A percentile compares a stretch with the other conserved stretches of the same genome.
Evolutionary conservation across 805 yeast species (phyloP).

Genomic region (Candida verbasci): DNA sequence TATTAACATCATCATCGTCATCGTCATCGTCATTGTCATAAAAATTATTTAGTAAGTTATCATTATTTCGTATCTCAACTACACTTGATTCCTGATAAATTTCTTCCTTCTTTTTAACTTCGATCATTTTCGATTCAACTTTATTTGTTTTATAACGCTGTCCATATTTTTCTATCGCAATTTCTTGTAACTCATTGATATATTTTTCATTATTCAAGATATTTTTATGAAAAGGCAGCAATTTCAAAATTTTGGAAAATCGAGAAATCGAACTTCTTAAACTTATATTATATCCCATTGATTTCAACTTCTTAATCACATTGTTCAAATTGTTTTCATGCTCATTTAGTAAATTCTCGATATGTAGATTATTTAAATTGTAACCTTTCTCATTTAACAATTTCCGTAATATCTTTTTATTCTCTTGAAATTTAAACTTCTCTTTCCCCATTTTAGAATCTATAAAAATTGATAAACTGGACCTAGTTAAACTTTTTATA

Average conservation of each 20-base stretch:
- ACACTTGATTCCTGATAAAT: neutral
- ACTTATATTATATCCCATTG: constrained; percentile 2
- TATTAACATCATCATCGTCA: no score
- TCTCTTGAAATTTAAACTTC: neutral
- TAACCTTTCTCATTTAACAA: constrained; percentile 2
- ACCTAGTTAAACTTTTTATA: constrained; percentile 10
- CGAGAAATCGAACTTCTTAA: neutral
- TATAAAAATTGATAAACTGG: constrained; percentile 10
- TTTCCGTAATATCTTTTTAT: neutral
- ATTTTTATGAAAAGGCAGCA: neutral
- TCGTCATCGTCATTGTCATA: neutral
- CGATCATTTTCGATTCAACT: neutral
- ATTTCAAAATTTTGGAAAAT: neutral
- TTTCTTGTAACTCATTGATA: neutral
- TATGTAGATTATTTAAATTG: constrained; percentile 2
- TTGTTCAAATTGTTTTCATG: neutral
- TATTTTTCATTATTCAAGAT: neutral
- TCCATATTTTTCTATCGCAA: constrained; percentile 1
- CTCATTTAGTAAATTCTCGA: constrained; percentile 3
- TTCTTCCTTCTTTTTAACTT: neutral
- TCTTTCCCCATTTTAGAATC: constrained; percentile 5
- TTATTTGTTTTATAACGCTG: constrained; percentile 1
- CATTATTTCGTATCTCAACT: neutral
- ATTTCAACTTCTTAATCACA: neutral
- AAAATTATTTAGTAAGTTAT: neutral